A percentile compares a stretch with the other conserved stretches of the same genome.
Conservation (phyloP, 257 asterid genomes). For the Primulina eburnea region DNA sequence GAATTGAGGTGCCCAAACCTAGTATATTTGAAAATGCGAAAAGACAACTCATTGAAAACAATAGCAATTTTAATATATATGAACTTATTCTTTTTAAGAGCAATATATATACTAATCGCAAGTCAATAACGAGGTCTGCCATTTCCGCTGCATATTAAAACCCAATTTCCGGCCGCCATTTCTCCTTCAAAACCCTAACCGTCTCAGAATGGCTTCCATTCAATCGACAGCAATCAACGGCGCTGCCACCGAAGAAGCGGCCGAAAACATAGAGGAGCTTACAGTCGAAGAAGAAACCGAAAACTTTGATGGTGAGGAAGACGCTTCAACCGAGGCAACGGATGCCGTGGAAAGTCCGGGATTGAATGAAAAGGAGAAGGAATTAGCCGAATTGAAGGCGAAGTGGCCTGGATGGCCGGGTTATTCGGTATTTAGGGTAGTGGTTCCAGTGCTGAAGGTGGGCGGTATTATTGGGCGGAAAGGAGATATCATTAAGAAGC, state of each 20-base stretch:
- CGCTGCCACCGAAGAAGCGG: not conserved
- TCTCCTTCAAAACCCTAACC: not conserved
- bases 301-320: constrained; percentile 19
- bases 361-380: constrained; percentile 24
- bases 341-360: constrained; percentile 11
- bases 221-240: constrained; percentile 1
- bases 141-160: not conserved
- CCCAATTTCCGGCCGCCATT: not conserved
- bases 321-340: not conserved
- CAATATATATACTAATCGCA: not conserved
- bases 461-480: constrained; percentile 87
- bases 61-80: too few relatives aligned
- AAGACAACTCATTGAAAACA: too few relatives aligned
- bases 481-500: constrained; percentile 81
- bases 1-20: too few relatives aligned
- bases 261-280: not conserved
- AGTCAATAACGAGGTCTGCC: not conserved
- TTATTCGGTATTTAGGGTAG: constrained; percentile 55
- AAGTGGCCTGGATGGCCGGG: constrained; percentile 98
- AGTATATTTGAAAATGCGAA: too few relatives aligned
- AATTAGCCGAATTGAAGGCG: constrained; percentile 32
- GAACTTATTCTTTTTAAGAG: too few relatives aligned
- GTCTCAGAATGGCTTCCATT: not conserved
- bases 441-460: constrained; percentile 73
- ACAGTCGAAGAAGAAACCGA: not conserved